Conservation (phyloP, 495 filamentous ascomycete species). For the Xylaria flabelliformis region DNA sequence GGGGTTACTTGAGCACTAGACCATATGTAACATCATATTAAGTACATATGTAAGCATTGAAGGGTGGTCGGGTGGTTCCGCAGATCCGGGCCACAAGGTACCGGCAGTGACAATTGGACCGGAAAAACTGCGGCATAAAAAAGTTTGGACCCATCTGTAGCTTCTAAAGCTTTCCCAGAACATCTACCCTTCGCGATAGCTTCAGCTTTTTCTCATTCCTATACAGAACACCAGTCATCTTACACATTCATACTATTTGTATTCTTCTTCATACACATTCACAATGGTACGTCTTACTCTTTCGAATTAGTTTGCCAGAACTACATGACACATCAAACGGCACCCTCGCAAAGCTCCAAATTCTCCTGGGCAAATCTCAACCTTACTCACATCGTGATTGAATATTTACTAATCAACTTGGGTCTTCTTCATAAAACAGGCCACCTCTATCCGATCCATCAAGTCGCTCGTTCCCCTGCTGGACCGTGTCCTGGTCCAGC, state of each 20-base stretch:
- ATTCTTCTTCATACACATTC: constrained; percentile 32
- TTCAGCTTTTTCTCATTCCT: constrained; percentile 34
- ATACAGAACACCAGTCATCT: constrained; percentile 15
- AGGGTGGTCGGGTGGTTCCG: not conserved
- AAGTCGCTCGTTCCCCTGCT: constrained; percentile 94
- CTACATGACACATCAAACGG: not conserved
- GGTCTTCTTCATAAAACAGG: constrained; percentile 39
- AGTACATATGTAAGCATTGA: not conserved
- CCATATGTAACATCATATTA: not conserved
- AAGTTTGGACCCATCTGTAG: constrained; percentile 38
- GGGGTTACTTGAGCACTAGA: not conserved
- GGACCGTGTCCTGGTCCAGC: constrained; percentile 98
- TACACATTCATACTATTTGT: constrained; percentile 26
- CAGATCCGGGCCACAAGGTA: not conserved
- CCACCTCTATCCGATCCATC: constrained; percentile 88
- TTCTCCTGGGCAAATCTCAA: not conserved
- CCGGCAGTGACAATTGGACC: constrained; percentile 10
- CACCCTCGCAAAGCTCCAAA: not conserved
- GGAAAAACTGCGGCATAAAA: constrained; percentile 45
- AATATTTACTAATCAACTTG: constrained; percentile 10
- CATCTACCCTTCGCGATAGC: constrained; percentile 36
- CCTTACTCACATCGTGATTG: not conserved
- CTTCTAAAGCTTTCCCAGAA: constrained; percentile 42
- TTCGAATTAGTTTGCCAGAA: not conserved
- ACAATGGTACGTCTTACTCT: constrained; percentile 44